phyloP scores from a whole-genome alignment of 192 early-diverging fungal genomes.

The Spizellomyces punctatus region DNA sequence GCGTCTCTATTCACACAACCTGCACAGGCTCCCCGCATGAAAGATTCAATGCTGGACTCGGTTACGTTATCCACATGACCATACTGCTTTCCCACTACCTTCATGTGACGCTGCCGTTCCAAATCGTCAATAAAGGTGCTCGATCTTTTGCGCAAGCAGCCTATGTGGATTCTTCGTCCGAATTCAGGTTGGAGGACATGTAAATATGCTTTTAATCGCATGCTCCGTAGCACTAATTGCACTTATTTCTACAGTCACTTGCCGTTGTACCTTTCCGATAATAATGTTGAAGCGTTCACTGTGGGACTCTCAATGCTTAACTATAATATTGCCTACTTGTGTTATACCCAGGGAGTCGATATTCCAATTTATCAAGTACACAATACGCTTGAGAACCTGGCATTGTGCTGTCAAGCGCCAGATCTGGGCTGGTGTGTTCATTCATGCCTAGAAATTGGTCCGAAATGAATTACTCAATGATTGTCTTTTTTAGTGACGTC shows the following conservation, averaged over 20 bases:
- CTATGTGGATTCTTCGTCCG: slow-evolving; percentile 4
- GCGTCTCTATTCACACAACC: too few relatives aligned
- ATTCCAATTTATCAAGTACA: slow-evolving; percentile 34
- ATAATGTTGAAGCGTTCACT: slow-evolving; percentile 43
- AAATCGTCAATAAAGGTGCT: slow-evolving; percentile 29
- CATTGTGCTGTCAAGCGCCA: slow-evolving; percentile 44
- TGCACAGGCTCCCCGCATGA: slow-evolving; percentile 41
- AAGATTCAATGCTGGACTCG: slow-evolving; percentile 51
- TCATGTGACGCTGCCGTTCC: slow-evolving; percentile 44
- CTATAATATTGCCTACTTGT: slow-evolving; percentile 52
- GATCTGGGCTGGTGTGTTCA: slow-evolving; percentile 38
- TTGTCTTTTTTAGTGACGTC: not conserved
- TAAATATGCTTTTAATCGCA: too few relatives aligned
- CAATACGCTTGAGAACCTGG: slow-evolving; percentile 51
- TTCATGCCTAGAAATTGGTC: not conserved
- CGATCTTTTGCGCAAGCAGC: slow-evolving; percentile 22
- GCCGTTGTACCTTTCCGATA: slow-evolving; percentile 45
- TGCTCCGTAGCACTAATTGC: not conserved
- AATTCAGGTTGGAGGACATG: not conserved
- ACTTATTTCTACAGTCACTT: slow-evolving; percentile 3
- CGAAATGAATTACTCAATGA: not conserved
- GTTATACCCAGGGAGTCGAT: slow-evolving; percentile 44
- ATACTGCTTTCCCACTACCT: slow-evolving; percentile 49
- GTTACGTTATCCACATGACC: slow-evolving; percentile 46
- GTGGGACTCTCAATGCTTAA: slow-evolving; percentile 47